Percentiles rank a stretch among this genome's conserved stretches.
Evolutionary conservation across 202 grass and related monocot genomes (phyloP).

Genomic region (Digitaria exilis): DNA sequence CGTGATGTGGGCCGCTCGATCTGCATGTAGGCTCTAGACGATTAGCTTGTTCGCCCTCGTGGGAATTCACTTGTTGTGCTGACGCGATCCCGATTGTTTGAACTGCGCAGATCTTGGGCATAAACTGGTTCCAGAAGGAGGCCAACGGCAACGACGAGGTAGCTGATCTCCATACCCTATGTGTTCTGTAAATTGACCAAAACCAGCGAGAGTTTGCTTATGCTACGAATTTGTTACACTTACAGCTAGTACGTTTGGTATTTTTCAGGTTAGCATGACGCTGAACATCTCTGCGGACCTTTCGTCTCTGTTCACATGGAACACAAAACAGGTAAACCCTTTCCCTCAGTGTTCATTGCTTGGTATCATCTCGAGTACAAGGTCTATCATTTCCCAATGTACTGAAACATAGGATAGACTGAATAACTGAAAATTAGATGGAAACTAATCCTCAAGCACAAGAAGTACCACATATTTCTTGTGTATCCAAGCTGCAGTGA

Average conservation of each 20-base stretch:
- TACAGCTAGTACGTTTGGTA: background rate
- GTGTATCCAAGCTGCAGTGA: background rate
- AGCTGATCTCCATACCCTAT: background rate
- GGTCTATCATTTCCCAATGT: background rate
- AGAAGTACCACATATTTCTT: background rate
- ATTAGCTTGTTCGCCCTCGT: background rate
- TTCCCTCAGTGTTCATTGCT: background rate
- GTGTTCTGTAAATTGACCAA: background rate
- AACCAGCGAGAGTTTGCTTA: background rate
- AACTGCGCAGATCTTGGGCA: slow-evolving; percentile 71
- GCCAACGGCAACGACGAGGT: slow-evolving; percentile 96
- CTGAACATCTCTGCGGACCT: slow-evolving; percentile 94
- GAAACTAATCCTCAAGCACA: background rate
- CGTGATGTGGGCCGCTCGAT: slow-evolving; percentile 11
- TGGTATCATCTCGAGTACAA: background rate
- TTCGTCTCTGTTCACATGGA: slow-evolving; percentile 95
- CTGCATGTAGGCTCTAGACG: background rate
- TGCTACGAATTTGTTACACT: slow-evolving; percentile 19
- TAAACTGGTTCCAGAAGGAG: slow-evolving; percentile 99
- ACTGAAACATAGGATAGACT: background rate
- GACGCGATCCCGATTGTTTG: background rate
- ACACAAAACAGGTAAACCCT: slow-evolving; percentile 87
- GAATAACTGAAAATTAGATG: background rate
- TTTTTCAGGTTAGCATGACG: slow-evolving; percentile 85
- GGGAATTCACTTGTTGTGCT: slow-evolving; percentile 11